Evolutionary conservation across 257 asterid genomes (phyloP).

Genomic region (Solanum corneliomulleri): DNA sequence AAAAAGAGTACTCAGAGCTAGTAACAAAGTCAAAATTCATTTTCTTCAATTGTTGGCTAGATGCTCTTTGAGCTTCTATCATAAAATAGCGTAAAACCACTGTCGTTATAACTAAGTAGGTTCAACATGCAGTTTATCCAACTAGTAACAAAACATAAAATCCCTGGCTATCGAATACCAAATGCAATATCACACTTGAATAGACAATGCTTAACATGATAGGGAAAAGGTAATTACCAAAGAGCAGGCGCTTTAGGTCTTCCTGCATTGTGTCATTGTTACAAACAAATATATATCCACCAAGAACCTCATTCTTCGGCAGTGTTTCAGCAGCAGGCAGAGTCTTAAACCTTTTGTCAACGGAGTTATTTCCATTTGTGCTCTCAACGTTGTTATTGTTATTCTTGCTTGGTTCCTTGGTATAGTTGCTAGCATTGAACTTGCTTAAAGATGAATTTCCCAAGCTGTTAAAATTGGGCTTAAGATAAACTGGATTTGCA

Average conservation of each 20-base stretch:
- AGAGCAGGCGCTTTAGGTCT: conserved; percentile 81
- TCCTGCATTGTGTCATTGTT: conserved; percentile 97
- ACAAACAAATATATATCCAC: conserved; percentile 95
- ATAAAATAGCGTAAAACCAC: not conserved
- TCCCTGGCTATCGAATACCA: not conserved
- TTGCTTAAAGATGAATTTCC: conserved; percentile 48
- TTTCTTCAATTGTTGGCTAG: not conserved
- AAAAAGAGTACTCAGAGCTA: not conserved
- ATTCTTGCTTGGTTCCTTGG: conserved; percentile 36
- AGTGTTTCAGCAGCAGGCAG: conserved; percentile 89
- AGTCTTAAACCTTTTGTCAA: conserved; percentile 90
- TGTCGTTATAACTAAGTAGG: not conserved
- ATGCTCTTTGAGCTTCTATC: not conserved
- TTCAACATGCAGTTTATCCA: not conserved
- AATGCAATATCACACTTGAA: not conserved
- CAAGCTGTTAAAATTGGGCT: conserved; percentile 26
- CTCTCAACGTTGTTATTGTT: conserved; percentile 32
- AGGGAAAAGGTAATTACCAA: conserved; percentile 41
- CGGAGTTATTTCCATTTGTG: conserved; percentile 28
- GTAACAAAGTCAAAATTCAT: not conserved
- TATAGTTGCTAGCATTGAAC: conserved; percentile 23
- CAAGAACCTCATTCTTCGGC: conserved; percentile 87
- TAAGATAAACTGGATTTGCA: conserved; percentile 52
- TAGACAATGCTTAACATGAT: not conserved
- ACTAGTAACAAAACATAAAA: not conserved